Conservation (phyloP, 2,329 filamentous ascomycete genomes). For the Trichoderma sp. region DNA sequence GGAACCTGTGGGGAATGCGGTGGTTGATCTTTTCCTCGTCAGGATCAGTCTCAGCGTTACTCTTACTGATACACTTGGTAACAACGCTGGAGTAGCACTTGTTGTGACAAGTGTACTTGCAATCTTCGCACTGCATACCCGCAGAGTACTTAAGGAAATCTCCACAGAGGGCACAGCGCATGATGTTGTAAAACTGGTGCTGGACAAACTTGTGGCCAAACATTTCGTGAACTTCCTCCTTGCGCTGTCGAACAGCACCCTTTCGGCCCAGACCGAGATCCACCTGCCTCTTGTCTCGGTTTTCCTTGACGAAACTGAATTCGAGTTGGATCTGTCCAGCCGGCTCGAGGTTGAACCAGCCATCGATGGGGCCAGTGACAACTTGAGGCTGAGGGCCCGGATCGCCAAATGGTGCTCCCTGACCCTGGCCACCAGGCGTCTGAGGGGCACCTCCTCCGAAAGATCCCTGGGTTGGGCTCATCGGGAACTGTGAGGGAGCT, state of each 20-base stretch:
- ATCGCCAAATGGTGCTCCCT: slow-evolving; percentile 31
- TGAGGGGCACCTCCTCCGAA: slow-evolving; percentile 46
- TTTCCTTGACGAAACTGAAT: slow-evolving; percentile 89
- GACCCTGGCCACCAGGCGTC: slow-evolving; percentile 41
- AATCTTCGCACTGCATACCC: slow-evolving; percentile 98
- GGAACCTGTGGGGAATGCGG: slow-evolving; percentile 95
- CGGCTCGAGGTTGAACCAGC: slow-evolving; percentile 96
- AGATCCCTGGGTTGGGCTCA: slow-evolving; percentile 47
- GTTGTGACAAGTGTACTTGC: slow-evolving; percentile 98
- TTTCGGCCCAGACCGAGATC: slow-evolving; percentile 91
- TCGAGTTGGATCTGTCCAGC: slow-evolving; percentile 89
- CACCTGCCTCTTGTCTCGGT: slow-evolving; percentile 75
- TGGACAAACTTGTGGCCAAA: slow-evolving; percentile 99
- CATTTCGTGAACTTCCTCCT: slow-evolving; percentile 97
- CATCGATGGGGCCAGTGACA: slow-evolving; percentile 69
- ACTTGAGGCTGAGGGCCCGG: slow-evolving; percentile 48
- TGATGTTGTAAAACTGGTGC: slow-evolving; percentile 99
- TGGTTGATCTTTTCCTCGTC: slow-evolving; percentile 99
- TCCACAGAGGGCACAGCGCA: slow-evolving; percentile 96
- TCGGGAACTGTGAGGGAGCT: slow-evolving; percentile 54
- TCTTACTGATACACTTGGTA: slow-evolving; percentile 99
- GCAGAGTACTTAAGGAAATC: slow-evolving; percentile 98
- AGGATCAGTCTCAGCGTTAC: slow-evolving; percentile 95
- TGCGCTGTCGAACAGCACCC: slow-evolving; percentile 93
- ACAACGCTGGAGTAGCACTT: slow-evolving; percentile 97